Base-by-base conservation (phyloP, 768 basidiomycete genomes). In the Pleurotus eryngii region DNA sequence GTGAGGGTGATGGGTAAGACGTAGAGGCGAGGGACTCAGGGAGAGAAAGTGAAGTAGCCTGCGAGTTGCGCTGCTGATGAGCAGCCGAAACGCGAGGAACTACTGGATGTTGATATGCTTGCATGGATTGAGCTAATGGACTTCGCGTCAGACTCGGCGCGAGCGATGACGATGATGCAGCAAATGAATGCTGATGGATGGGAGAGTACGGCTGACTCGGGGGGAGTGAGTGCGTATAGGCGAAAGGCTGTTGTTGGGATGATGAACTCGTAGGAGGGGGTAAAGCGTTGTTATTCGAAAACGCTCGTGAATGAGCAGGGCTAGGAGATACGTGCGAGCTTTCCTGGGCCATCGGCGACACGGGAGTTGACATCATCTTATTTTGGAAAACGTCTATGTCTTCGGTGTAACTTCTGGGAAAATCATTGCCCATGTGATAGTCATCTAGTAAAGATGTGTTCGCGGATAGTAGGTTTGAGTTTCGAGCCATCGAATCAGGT, bases 371-470 rank as follows among this genome's bases (percentile, higher is more conserved):
- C 47, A 24, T 51, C 40, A 12, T 14, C 22, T 26, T 59, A 37
- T 22, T 54, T 55, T n/a, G 59, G 43, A 26, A 57, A 50, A 35
- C 55, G 42, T 45, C 20, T n/a, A 22, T 22, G n/a, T 17, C 39
- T 9, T 45, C 38, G 4, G 57, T 35, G n/a, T 20, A 58, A 4
- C 35, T 65, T 57, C 20, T 60, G 3, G 30, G 30, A 8, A 35
- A 35, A 65, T 61, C 58, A 63, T 58, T 64, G 66, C n/a, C 27
- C n/a, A 17, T 27, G 15, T 50, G 20, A n/a, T 15, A 50, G 1
- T 50, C 49, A 15, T 5, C 27, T 1, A 38, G 24, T 9, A 30
- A 5, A 40, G 35, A 18, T 5, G 18, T 4, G 37, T 42, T 38
- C 3, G 12, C 37, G 11, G 38, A 14, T 20, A 20, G 39, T 15